A percentile compares a stretch with the other conserved stretches of the same genome.
Conservation (phyloP, 2,329 filamentous ascomycete species). For the Trichoderma atrobrunneum region DNA sequence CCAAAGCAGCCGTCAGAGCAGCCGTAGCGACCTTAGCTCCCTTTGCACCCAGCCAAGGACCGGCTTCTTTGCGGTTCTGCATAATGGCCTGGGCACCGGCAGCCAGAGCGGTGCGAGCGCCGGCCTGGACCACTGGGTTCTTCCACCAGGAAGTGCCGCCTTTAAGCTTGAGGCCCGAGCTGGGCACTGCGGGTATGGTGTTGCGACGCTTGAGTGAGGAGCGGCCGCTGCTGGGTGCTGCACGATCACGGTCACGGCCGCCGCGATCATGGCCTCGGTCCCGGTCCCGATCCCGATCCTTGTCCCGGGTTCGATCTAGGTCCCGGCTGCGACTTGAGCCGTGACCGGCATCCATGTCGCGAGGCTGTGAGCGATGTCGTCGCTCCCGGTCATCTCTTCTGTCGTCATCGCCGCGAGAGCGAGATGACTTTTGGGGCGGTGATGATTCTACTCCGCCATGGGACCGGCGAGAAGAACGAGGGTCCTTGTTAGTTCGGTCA, state of each 20-base stretch:
- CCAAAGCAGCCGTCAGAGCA: conserved; percentile 47
- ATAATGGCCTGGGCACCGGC: conserved; percentile 50
- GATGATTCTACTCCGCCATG: not conserved
- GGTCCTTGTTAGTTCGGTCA: not conserved
- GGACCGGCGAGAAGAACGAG: conserved; percentile 9
- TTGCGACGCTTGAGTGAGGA: conserved; percentile 23
- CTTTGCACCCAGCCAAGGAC: conserved; percentile 48
- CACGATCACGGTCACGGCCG: not conserved
- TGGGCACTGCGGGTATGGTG: conserved; percentile 33
- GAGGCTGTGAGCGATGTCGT: conserved; percentile 7
- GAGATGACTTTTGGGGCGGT: not conserved
- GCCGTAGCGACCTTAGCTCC: conserved; percentile 49
- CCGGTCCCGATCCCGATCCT: not conserved
- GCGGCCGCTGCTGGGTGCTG: not conserved
- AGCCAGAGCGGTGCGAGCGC: conserved; percentile 45
- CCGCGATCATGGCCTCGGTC: not conserved
- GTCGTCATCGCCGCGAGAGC: conserved; percentile 11
- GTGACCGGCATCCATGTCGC: not conserved
- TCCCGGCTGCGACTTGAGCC: not conserved
- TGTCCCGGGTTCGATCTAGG: not conserved
- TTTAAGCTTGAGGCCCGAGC: conserved; percentile 22
- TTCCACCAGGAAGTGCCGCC: conserved; percentile 34
- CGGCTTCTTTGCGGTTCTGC: conserved; percentile 43
- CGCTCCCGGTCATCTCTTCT: not conserved
- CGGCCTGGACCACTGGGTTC: conserved; percentile 39